Evolutionary conservation across 179 eudicot species (phyloP), one percentile per base, ranked within the genome.

Genomic region (Silene vulgaris): DNA sequence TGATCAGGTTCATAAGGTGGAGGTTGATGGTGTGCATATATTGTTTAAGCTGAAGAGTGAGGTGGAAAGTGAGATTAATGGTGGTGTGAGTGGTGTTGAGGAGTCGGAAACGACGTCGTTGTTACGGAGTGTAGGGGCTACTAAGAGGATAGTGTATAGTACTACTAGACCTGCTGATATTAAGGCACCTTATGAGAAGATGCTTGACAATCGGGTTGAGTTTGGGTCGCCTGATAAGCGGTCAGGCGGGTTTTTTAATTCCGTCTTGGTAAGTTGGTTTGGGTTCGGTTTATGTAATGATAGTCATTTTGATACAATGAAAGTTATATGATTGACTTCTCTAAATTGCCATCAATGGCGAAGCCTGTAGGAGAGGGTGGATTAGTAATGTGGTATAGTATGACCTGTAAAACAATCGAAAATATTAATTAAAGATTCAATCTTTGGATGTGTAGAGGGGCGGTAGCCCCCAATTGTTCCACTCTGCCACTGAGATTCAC

Each of bases 181-280:
- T 30, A 94, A 89, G 88, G 84, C 97, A 19, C 98, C 98, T 1
- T 94, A 94, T 77, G 97, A 94, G 88, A 92, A 90, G 81, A 94
- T 94, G 98, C 77, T 91, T 21, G 96, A 91, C 61, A 90, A 90
- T 81, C 81, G 82, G 71, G 98, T 94, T 8, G 96, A 91, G 82
- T 94, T 94, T 86, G 97, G 97, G 64, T 94, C 98, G 4, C 98
- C 97, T 0, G 98, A 94, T 83, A 91, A 88, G 83, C 81, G 96
- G 82, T 91, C 98, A 0, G 92, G 94, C 23, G 96, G 96, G 26
- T 92, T 94, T 79, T 74, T 90, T 54, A 89, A 90, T 71, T 91
- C 93, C 61, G 97, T 96, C n/a, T 79, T 90, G 97, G 98, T 92
- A 82, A 85, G 93, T 56, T 81, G 72, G 8, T 57, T 59, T 16